Percentiles rank a stretch among this genome's conserved stretches.
These are phyloP conservation scores for Discostella pseudostelligera DNA, from an alignment of 108 stramenopile species.

Conservation along the genomic window DNA sequence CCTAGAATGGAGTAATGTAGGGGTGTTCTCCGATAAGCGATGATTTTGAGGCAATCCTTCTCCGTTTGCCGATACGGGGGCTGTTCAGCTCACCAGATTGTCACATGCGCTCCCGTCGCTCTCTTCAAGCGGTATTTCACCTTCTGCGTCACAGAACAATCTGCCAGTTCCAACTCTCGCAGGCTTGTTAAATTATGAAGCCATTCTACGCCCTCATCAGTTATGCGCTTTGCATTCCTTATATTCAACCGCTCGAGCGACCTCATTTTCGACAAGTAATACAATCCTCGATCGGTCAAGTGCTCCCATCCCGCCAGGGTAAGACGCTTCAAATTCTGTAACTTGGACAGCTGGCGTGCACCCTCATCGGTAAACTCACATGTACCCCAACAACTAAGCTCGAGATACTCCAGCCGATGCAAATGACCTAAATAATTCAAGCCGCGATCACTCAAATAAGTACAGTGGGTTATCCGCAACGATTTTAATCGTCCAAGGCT, in stretches of 20 bases:
- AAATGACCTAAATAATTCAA: slow-evolving; percentile 36
- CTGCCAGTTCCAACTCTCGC: slow-evolving; percentile 39
- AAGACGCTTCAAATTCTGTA: slow-evolving; percentile 58
- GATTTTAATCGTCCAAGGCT: slow-evolving; percentile 25
- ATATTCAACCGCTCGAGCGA: slow-evolving; percentile 71
- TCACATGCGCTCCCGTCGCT: slow-evolving; percentile 21
- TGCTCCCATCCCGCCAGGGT: slow-evolving; percentile 59
- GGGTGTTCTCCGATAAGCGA: too few relatives aligned
- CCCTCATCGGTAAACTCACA: slow-evolving; percentile 76
- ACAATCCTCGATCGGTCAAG: slow-evolving; percentile 67
- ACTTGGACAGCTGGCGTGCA: slow-evolving; percentile 56
- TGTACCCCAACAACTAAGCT: slow-evolving; percentile 64
- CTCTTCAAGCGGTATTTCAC: slow-evolving; percentile 27
- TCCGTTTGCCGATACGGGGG: too few relatives aligned
- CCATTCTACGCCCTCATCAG: slow-evolving; percentile 29
- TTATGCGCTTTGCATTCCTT: slow-evolving; percentile 42
- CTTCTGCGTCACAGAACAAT: slow-evolving; percentile 41
- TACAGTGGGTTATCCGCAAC: slow-evolving; percentile 39
- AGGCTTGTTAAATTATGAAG: slow-evolving; percentile 27
- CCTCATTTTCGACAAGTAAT: slow-evolving; percentile 66
- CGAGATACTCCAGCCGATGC: slow-evolving; percentile 51
- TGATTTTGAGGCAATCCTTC: too few relatives aligned
- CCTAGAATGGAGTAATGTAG: too few relatives aligned
- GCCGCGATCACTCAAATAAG: slow-evolving; percentile 26
- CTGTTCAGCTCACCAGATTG: slow-evolving; percentile 23